Base-by-base conservation (phyloP, 768 basidiomycete genomes). In the Boletus patriciae region DNA sequence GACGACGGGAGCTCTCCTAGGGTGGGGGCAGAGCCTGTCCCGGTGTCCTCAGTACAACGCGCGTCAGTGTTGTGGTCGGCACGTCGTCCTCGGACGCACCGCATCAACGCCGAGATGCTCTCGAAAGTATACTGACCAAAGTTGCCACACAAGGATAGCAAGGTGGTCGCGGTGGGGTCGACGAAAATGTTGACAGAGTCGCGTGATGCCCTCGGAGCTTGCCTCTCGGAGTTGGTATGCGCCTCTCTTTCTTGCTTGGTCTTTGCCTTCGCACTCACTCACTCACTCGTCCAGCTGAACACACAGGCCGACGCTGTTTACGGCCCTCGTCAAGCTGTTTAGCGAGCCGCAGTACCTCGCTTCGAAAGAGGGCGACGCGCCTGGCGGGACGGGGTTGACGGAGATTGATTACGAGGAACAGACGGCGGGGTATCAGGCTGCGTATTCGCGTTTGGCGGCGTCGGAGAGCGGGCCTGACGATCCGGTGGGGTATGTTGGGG, bases 61-160 rank as follows among this genome's bases (percentile, higher is more conserved):
- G 6, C 3, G 23, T 62, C 33, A 62, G 25, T 36, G 4, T 46
- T 1, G n/a, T 46, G 6, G 6, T 18, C 10, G 27, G 21, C 37
- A 9, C 21, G n/a, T 55, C 27, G 38, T 4, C 33, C 43, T 23
- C n/a, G 13, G 5, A 58, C 73, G 29, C 54, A 91, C 91, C 92
- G 83, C 78, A 97, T 88, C 63, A 99, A 75, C 2, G 88, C 95
- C n/a, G 95, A 89, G 41, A 99, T 85, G 68, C 90, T 90, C 76
- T 99, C 96, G 66, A 99, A 98, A 61, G 94, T 90, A 68, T 92
- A 97, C 71, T 98, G 97, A 71, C 97, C 95, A 73, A 99, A 98
- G 62, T 88, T 87, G 70, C 85, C 86, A 1, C 80, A 80, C 58
- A 91, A 88, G 73, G 92, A 96, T 66, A 82, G 93, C 19, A 98